phyloP scores from a whole-genome alignment of 2,329 filamentous ascomycete genomes.

The Fusarium tanahbumbuense region DNA sequence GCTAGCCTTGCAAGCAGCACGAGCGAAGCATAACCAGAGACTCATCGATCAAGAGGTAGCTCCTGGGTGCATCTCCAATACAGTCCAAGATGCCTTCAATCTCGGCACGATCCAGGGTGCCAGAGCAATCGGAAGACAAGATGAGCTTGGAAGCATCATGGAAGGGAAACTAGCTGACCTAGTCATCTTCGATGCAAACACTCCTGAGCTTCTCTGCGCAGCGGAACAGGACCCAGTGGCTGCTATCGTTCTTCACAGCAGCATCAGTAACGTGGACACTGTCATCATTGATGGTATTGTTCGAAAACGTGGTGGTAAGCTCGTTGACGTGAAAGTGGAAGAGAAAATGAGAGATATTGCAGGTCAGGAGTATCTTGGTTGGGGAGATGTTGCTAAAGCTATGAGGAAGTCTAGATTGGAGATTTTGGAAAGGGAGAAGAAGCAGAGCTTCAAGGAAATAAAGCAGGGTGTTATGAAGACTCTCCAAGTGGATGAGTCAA shows the following conservation, averaged over 20 bases:
- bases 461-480: not conserved
- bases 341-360: not conserved
- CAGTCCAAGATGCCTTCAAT: conserved; percentile 3
- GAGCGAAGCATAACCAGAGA: conserved; percentile 5
- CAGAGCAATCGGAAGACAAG: not conserved
- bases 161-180: conserved; percentile 12
- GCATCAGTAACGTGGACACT: conserved; percentile 5
- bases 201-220: conserved; percentile 1
- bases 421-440: conserved; percentile 1
- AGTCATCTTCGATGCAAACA: conserved; percentile 6
- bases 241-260: conserved; percentile 8
- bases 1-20: not conserved
- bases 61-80: not conserved
- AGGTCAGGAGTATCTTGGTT: not conserved
- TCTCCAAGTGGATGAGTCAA: conserved; percentile 1
- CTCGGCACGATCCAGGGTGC: conserved; percentile 14
- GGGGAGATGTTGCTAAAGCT: not conserved
- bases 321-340: not conserved
- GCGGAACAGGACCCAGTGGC: conserved; percentile 4
- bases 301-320: conserved; percentile 2
- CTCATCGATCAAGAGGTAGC: not conserved
- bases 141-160: not conserved
- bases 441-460: not conserved
- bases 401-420: conserved; percentile 3
- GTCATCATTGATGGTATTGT: conserved; percentile 9